Percentiles rank a stretch among this genome's conserved stretches.
Evolutionary conservation across 306 rosid species (phyloP).

Genomic region (Comarum palustre): DNA sequence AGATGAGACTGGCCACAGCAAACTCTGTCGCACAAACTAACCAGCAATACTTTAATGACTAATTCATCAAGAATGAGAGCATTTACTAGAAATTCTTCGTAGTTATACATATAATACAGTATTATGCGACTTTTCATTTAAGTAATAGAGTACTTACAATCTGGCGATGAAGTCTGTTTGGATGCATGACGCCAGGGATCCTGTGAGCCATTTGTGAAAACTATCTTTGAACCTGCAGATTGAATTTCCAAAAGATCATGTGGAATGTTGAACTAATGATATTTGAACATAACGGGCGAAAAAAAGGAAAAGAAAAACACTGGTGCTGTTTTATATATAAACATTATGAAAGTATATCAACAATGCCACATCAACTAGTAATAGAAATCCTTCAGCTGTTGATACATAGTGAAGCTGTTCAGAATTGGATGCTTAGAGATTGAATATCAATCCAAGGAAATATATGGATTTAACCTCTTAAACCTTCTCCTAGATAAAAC

Average conservation of each 20-base stretch:
- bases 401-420: background rate
- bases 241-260: conserved; percentile 26
- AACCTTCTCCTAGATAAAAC: background rate
- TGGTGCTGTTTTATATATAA: background rate
- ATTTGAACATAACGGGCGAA: background rate
- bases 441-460: background rate
- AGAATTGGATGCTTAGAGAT: background rate
- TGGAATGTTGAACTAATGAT: background rate
- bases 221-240: conserved; percentile 73
- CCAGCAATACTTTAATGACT: background rate
- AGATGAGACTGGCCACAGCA: background rate
- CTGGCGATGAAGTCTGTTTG: conserved; percentile 70
- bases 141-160: conserved; percentile 56
- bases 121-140: background rate
- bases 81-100: background rate
- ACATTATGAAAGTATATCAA: background rate
- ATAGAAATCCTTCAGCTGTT: background rate
- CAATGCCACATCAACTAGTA: background rate
- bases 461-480: background rate
- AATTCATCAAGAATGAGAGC: background rate
- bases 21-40: background rate
- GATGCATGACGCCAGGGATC: conserved; percentile 99
- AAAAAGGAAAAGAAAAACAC: background rate
- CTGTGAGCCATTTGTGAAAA: conserved; percentile 89
- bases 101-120: background rate